Evolutionary conservation across 2,329 filamentous ascomycete species (phyloP), one percentile per base, ranked within the genome.

Genomic region (Calonectria leucothoes): DNA sequence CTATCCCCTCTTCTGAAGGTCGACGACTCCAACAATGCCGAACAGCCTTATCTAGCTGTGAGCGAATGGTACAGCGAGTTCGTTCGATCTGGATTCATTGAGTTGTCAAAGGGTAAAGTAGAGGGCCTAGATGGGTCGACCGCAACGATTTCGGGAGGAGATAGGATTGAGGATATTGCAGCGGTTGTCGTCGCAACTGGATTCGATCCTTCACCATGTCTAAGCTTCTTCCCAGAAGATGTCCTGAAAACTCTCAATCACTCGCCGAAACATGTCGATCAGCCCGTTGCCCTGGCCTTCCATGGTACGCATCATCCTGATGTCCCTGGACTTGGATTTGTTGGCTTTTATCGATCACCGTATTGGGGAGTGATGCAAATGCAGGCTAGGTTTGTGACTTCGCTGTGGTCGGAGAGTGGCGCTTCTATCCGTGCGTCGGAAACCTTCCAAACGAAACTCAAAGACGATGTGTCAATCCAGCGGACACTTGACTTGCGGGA

Each of bases 341-440:
- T 97, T 1, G 95, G 95, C 0, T 95, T 95, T 83, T 97, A 97
- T 81, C 90, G 95, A 74, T 94, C 94, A 0, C 94, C 94, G 0
- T 97, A 95, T 82, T 97, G 95, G 95, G 93, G 93, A 1, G 92
- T 95, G 0, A 95, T 96, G 89, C 94, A 97, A 82, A 94, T 95
- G 93, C 95, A 97, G 83, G 93, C 94, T 3, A 90, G 93, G 1
- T 89, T 94, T 74, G 85, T 96, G 7, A 88, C 92, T 0, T 83
- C 88, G 15, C 82, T 91, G 14, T 96, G 94, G 93, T 83, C 83
- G 1, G 77, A 82, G 1, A 68, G 79, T 2, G 78, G 66, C 8
- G 66, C 70, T 10, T 29, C 74, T 6, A 77, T 69, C 37, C 78
- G 57, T 66, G 81, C 42, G 64, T 82, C 77, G 4, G 74, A 79